These are phyloP conservation scores for Cyberlindnera xishuangbannaensis DNA, from an alignment of 805 yeast species.

Conservation along the genomic window DNA sequence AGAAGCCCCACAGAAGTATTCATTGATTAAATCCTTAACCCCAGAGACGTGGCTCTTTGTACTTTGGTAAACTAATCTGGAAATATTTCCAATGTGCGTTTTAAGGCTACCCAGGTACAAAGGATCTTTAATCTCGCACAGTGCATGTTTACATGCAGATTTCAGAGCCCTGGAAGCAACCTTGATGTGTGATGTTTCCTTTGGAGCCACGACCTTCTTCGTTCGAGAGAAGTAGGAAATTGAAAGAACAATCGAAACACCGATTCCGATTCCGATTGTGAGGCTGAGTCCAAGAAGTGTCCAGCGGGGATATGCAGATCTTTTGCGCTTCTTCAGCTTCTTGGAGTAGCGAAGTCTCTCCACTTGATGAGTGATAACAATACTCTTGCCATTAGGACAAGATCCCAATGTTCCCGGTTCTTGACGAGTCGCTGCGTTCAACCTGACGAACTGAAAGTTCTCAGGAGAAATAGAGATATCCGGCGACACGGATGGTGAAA, in stretches of 20 bases:
- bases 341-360: constrained; percentile 10
- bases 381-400: constrained; percentile 4
- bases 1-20: constrained; percentile 1
- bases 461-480: constrained; percentile 1
- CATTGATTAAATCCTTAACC: constrained; percentile 1
- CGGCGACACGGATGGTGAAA: no score
- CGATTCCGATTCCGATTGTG: constrained; percentile 23
- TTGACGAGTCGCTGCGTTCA: background rate
- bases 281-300: constrained; percentile 16
- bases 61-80: constrained; percentile 10
- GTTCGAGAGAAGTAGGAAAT: constrained; percentile 6
- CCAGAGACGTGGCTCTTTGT: constrained; percentile 1
- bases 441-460: constrained; percentile 4
- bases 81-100: constrained; percentile 5
- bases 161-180: background rate
- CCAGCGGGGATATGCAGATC: constrained; percentile 5
- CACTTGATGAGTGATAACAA: constrained; percentile 12
- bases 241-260: constrained; percentile 19
- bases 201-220: constrained; percentile 1
- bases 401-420: background rate
- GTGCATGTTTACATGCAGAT: constrained; percentile 1
- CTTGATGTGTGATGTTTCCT: background rate
- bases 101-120: background rate
- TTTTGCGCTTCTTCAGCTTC: constrained; percentile 11
- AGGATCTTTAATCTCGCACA: background rate